phyloP scores from a whole-genome alignment of 169 alveolate genomes.

The Plasmodium inui region DNA sequence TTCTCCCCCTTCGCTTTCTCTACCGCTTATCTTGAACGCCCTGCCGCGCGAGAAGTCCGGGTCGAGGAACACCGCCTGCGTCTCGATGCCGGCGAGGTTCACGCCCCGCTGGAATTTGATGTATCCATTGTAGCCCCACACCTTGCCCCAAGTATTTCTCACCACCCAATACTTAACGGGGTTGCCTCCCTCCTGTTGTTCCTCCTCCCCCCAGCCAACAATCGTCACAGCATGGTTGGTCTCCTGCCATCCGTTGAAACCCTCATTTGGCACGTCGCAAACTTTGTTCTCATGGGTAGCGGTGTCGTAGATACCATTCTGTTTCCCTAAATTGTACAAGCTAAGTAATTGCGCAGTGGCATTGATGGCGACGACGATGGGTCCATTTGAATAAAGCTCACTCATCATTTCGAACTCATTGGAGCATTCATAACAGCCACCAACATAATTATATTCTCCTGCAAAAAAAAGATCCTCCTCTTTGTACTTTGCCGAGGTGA shows the following conservation, averaged over 20 bases:
- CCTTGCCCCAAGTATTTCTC: constrained; percentile 88
- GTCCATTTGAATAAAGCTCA: constrained; percentile 87
- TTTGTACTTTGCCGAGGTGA: not conserved
- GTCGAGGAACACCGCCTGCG: constrained; percentile 91
- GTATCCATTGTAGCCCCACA: constrained; percentile 88
- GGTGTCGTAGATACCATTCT: constrained; percentile 73
- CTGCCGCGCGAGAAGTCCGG: constrained; percentile 88
- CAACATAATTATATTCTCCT: constrained; percentile 85
- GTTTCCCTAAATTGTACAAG: not conserved
- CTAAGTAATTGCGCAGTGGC: constrained; percentile 84
- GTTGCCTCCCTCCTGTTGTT: constrained; percentile 33
- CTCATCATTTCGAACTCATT: constrained; percentile 85
- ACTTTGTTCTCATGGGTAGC: constrained; percentile 83
- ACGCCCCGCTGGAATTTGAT: constrained; percentile 86
- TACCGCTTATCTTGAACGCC: not conserved
- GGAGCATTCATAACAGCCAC: constrained; percentile 90
- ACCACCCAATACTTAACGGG: constrained; percentile 88
- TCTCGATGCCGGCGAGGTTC: constrained; percentile 88
- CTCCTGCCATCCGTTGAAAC: constrained; percentile 92
- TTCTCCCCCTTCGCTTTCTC: too few relatives aligned
- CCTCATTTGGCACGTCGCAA: constrained; percentile 88
- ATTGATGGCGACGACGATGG: constrained; percentile 88
- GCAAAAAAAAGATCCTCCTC: constrained; percentile 76
- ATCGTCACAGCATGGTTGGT: constrained; percentile 91
- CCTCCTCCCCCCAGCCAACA: constrained; percentile 93